Evolutionary conservation across 305 asterid genomes (phyloP).

Genomic region (Solanum hybrid): DNA sequence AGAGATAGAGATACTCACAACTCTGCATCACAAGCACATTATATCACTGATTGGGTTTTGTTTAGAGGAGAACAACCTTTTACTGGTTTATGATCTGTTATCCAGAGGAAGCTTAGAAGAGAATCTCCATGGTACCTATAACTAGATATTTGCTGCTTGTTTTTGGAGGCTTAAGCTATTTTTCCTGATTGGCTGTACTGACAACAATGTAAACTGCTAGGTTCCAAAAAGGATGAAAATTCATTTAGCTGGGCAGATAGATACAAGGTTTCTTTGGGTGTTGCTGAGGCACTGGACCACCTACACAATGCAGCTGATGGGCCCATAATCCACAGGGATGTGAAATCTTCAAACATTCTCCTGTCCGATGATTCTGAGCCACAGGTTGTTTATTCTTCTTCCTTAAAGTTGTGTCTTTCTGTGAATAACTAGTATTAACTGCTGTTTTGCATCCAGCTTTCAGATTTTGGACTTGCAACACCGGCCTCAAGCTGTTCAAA

Average conservation of each 20-base stretch:
- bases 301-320: constrained; percentile 43
- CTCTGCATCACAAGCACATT: constrained; percentile 63
- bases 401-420: neutral
- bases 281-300: constrained; percentile 75
- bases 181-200: constrained; percentile 3
- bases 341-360: constrained; percentile 87
- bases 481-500: constrained; percentile 52
- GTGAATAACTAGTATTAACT: neutral
- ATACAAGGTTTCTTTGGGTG: constrained; percentile 77
- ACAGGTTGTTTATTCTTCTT: constrained; percentile 34
- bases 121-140: constrained; percentile 62
- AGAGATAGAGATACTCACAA: constrained; percentile 58
- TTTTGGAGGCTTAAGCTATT: neutral
- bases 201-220: constrained; percentile 22
- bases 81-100: constrained; percentile 73
- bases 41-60: constrained; percentile 70
- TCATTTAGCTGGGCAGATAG: constrained; percentile 60
- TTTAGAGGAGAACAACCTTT: constrained; percentile 47
- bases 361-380: constrained; percentile 75
- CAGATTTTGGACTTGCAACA: constrained; percentile 90
- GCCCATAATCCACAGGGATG: constrained; percentile 78
- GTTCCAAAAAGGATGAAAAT: constrained; percentile 25
- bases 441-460: constrained; percentile 37
- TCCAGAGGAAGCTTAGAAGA: constrained; percentile 90
- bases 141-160: neutral